These are phyloP conservation scores for Gymnopilus junonius DNA, from an alignment of 768 basidiomycete species.

Conservation along the genomic window DNA sequence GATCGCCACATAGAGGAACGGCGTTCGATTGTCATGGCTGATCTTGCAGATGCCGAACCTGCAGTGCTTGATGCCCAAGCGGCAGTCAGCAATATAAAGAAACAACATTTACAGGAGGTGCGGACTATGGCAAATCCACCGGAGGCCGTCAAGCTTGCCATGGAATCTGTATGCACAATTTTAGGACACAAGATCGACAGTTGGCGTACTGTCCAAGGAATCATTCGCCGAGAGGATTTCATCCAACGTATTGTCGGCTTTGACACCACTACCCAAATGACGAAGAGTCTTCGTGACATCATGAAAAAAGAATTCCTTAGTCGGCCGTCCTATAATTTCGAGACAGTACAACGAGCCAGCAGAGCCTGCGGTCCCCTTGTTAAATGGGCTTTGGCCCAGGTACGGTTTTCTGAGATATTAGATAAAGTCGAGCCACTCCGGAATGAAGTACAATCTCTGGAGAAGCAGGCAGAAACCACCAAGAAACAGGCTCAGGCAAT, in stretches of 20 bases:
- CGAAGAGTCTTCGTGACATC: conserved; percentile 81
- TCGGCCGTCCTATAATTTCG: conserved; percentile 91
- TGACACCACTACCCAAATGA: conserved; percentile 91
- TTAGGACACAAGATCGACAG: conserved; percentile 96
- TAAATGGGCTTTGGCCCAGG: conserved; percentile 98
- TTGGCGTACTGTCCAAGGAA: conserved; percentile 94
- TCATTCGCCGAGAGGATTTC: conserved; percentile 97
- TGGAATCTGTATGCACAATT: conserved; percentile 97
- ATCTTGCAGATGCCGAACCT: conserved; percentile 97
- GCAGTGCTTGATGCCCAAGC: conserved; percentile 94
- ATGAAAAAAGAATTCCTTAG: conserved; percentile 96
- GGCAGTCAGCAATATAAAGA: conserved; percentile 97
- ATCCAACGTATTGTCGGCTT: conserved; percentile 95
- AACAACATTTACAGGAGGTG: conserved; percentile 95
- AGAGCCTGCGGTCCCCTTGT: conserved; percentile 97
- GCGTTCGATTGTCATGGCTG: conserved; percentile 86
- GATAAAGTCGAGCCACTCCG: conserved; percentile 97
- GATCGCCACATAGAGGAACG: conserved; percentile 90
- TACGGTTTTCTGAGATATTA: conserved; percentile 94
- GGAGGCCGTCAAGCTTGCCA: conserved; percentile 95
- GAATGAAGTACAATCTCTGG: conserved; percentile 92
- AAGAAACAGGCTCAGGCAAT: conserved; percentile 92
- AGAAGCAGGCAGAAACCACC: conserved; percentile 92
- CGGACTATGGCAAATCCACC: conserved; percentile 98
- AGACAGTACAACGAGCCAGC: conserved; percentile 92